These are phyloP conservation scores for Amanita exitialis DNA, from an alignment of 768 basidiomycete genomes.

Conservation along the genomic window DNA sequence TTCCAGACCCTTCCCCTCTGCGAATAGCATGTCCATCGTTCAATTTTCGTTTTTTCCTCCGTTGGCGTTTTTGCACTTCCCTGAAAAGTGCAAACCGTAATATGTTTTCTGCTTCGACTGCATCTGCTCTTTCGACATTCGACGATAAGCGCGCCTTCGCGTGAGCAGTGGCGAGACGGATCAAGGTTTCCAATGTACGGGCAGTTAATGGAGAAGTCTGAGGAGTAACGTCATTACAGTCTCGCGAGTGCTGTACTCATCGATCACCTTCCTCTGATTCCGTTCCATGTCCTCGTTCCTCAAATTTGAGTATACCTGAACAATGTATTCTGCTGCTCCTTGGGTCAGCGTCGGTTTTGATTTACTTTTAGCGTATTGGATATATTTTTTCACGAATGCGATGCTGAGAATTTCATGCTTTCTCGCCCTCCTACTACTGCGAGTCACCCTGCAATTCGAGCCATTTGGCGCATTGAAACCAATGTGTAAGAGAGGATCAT, in stretches of 20 bases:
- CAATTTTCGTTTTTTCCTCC: slow-evolving; percentile 80
- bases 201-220: slow-evolving; percentile 97
- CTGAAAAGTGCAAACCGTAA: slow-evolving; percentile 97
- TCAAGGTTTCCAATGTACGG: slow-evolving; percentile 96
- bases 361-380: slow-evolving; percentile 93
- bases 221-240: slow-evolving; percentile 10
- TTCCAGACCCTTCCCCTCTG: slow-evolving; percentile 34
- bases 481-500: slow-evolving; percentile 88
- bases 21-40: slow-evolving; percentile 52
- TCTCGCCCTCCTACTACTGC: slow-evolving; percentile 52
- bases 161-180: slow-evolving; percentile 96
- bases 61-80: slow-evolving; percentile 80
- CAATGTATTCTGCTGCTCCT: slow-evolving; percentile 91
- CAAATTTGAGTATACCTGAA: slow-evolving; percentile 83
- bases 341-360: slow-evolving; percentile 79
- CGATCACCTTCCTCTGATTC: slow-evolving; percentile 71
- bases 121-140: slow-evolving; percentile 80
- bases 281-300: slow-evolving; percentile 89
- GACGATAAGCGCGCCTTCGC: slow-evolving; percentile 88
- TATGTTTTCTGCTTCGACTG: slow-evolving; percentile 86
- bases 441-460: slow-evolving; percentile 41
- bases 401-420: slow-evolving; percentile 84
- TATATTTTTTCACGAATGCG: slow-evolving; percentile 94
- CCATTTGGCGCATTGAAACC: slow-evolving; percentile 49
- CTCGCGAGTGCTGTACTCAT: slow-evolving; percentile 1